phyloP scores from a whole-genome alignment of 1,139 yeast species.

The Kodamaea sp. region DNA sequence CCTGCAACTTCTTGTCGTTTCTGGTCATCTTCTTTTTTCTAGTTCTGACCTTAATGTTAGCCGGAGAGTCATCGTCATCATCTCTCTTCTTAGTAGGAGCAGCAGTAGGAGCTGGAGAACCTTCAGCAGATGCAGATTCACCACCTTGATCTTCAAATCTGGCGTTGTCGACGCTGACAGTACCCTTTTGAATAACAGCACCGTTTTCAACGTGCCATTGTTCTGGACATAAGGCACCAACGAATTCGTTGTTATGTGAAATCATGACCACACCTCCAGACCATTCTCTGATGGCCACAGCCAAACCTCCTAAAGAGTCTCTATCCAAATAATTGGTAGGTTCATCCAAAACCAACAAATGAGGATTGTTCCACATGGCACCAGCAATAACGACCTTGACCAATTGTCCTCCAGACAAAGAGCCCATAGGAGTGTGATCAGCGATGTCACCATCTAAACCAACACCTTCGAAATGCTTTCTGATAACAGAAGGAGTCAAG shows the following conservation, averaged over 20 bases:
- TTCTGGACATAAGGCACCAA: conserved; percentile 96
- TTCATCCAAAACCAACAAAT: conserved; percentile 92
- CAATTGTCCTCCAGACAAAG: conserved; percentile 95
- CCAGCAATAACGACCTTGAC: conserved; percentile 99
- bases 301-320: conserved; percentile 96
- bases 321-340: conserved; percentile 98
- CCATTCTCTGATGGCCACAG: conserved; percentile 98
- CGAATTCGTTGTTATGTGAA: conserved; percentile 95
- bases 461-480: conserved; percentile 95
- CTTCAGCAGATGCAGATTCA: conserved; percentile 39
- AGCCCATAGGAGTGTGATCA: conserved; percentile 96
- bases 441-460: conserved; percentile 98
- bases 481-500: conserved; percentile 83
- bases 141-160: conserved; percentile 79
- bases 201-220: conserved; percentile 98
- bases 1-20: conserved; percentile 89
- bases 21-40: conserved; percentile 97
- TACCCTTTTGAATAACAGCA: conserved; percentile 80
- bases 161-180: conserved; percentile 67
- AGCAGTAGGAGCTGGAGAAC: conserved; percentile 42
- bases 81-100: conserved; percentile 45
- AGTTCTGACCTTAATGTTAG: conserved; percentile 86
- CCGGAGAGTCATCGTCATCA: conserved; percentile 88
- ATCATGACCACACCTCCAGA: conserved; percentile 98
- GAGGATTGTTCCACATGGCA: conserved; percentile 99